phyloP scores from a whole-genome alignment of 2,329 filamentous ascomycete species.

The Pseudogymnoascus sp. region DNA sequence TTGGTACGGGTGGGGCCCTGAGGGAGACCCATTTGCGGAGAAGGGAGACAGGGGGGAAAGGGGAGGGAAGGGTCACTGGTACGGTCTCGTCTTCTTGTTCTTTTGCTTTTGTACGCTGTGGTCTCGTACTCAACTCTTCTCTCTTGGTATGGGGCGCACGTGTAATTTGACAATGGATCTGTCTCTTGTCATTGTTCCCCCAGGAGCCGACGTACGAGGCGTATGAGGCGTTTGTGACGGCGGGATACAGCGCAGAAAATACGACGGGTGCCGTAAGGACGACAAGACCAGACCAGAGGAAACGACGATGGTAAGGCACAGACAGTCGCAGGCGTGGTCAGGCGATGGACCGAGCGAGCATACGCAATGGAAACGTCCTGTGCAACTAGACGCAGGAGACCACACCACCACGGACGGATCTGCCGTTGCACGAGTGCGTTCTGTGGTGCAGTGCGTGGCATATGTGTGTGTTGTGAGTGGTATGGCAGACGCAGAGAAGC shows the following conservation, averaged over 20 bases:
- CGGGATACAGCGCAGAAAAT: not conserved
- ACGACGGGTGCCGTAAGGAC: not conserved
- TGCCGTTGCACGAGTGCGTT: not conserved
- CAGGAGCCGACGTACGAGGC: too few relatives aligned
- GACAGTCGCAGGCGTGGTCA: not conserved
- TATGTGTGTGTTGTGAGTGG: too few relatives aligned
- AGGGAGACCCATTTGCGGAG: not conserved
- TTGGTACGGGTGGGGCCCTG: not conserved
- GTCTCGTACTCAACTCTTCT: too few relatives aligned
- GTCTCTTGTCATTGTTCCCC: too few relatives aligned
- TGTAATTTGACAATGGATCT: too few relatives aligned
- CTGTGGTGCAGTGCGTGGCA: too few relatives aligned
- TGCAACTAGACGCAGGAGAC: not conserved
- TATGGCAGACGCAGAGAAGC: too few relatives aligned
- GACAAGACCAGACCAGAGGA: not conserved
- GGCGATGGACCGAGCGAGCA: not conserved
- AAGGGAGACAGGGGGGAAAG: not conserved
- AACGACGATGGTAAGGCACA: not conserved
- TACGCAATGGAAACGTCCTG: not conserved
- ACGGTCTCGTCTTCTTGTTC: too few relatives aligned
- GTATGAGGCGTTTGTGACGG: not conserved
- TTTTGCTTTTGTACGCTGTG: too few relatives aligned
- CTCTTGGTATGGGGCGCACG: too few relatives aligned
- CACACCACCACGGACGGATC: not conserved
- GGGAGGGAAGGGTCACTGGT: too few relatives aligned